phyloP scores from a whole-genome alignment of 192 early-diverging fungal genomes.

The Backusella australiensis region DNA sequence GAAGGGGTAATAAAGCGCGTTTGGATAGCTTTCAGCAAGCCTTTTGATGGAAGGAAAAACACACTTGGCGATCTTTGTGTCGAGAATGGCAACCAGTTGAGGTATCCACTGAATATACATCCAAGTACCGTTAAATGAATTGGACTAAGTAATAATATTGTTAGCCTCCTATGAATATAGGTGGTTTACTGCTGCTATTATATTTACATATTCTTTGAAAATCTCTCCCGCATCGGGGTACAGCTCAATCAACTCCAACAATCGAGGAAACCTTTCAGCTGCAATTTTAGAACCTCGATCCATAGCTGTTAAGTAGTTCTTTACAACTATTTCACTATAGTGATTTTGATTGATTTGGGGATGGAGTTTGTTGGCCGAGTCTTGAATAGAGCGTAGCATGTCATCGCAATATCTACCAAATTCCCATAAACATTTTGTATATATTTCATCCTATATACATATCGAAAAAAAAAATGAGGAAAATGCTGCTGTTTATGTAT shows the following conservation, averaged over 20 bases:
- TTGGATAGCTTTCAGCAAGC: constrained; percentile 61
- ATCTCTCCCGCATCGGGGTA: constrained; percentile 34
- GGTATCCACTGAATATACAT: constrained; percentile 75
- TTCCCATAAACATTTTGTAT: constrained; percentile 27
- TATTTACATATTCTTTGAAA: constrained; percentile 33
- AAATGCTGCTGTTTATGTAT: not conserved
- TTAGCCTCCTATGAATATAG: not conserved
- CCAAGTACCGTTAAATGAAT: constrained; percentile 51
- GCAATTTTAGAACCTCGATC: constrained; percentile 47
- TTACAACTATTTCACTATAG: constrained; percentile 38
- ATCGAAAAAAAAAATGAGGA: not conserved
- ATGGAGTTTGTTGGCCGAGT: not conserved
- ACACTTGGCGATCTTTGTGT: constrained; percentile 49
- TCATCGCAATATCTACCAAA: constrained; percentile 53
- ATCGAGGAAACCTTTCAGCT: constrained; percentile 63
- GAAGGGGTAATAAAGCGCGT: constrained; percentile 66
- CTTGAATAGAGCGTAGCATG: constrained; percentile 39
- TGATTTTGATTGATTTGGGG: constrained; percentile 11
- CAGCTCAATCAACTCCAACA: constrained; percentile 65
- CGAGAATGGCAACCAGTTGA: constrained; percentile 69
- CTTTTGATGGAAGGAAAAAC: constrained; percentile 49
- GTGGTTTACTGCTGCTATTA: not conserved
- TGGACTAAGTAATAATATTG: constrained; percentile 22
- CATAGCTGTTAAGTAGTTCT: constrained; percentile 56
- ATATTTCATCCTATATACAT: constrained; percentile 20